Percentiles rank a stretch among this genome's conserved stretches.
These are phyloP conservation scores for Penicillium aurantiogriseum DNA, from an alignment of 2,329 filamentous ascomycete species.

Conservation along the genomic window DNA sequence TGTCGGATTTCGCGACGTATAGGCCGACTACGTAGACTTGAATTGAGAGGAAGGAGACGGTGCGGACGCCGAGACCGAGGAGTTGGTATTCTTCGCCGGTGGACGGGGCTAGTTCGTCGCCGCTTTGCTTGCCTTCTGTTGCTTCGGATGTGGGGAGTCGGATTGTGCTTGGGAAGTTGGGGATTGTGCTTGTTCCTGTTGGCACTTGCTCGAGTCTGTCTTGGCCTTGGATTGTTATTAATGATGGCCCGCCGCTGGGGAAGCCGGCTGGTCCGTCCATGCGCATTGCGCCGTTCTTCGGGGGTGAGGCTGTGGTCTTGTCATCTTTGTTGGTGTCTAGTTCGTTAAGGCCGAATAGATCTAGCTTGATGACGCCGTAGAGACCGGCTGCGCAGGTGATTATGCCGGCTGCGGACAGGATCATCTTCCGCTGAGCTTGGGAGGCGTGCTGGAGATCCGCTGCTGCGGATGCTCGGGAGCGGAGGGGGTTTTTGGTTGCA, in stretches of 20 bases:
- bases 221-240: conserved; percentile 44
- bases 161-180: conserved; percentile 73
- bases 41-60: conserved; percentile 83
- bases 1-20: conserved; percentile 81
- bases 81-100: conserved; percentile 69
- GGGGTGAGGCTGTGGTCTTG: conserved; percentile 3
- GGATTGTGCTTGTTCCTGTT: conserved; percentile 77
- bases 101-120: conserved; percentile 39
- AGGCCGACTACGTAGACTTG: conserved; percentile 94
- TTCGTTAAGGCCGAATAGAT: conserved; percentile 35
- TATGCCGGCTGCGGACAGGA: conserved; percentile 39
- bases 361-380: conserved; percentile 41
- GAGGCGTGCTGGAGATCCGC: conserved; percentile 26
- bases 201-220: conserved; percentile 71
- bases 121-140: conserved; percentile 33
- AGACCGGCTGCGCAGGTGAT: conserved; percentile 40
- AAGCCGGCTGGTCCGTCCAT: conserved; percentile 44
- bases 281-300: conserved; percentile 30
- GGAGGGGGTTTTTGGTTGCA: conserved; percentile 32
- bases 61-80: conserved; percentile 81
- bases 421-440: conserved; percentile 33
- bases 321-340: conserved; percentile 14
- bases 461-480: conserved; percentile 19
- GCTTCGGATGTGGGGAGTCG: conserved; percentile 54
- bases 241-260: conserved; percentile 29